Evolutionary conservation across 352 stramenopile species (phyloP), one percentile per base, ranked within the genome.

Genomic region (Pythium aristosporum): DNA sequence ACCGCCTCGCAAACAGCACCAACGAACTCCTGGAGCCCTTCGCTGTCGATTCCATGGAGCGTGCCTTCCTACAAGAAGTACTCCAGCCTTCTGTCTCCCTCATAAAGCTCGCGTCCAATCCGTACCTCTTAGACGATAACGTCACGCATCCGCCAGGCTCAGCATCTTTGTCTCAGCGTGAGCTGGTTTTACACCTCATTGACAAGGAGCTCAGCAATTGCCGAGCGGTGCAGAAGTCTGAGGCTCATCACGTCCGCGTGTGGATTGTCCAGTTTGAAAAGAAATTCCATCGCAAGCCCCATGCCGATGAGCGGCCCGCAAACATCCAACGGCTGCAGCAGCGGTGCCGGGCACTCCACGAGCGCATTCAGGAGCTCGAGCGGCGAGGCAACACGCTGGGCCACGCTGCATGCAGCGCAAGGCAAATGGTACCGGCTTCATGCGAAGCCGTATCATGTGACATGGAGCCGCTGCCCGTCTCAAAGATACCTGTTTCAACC

Each of bases 201-300:
- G 71, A 76, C 12, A 68, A 85, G 20, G 80, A 89, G 57, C 61
- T 85, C 11, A 34, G 9, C 16, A 70, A 73, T 46, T 89, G 73
- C 16, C 67, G 74, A 12, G 66, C 71, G 3, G 67, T 76, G 61
- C 74, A 76, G 25, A 61, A 57, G 5, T 59, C 70, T 9, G 65
- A 83, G 25, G 59, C 75, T 10, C 67, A 76, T 7, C 71, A 89
- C 52, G 71, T 89, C 30, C 77, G 70, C 5, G 36, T 54, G 5
- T 89, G 80, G 80, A 63, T 77, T 58, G 52, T 51, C 13, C 75
- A 85, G 44, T 89, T 89, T 34, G 80, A 88, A 55, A 84, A 76
- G 47, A 76, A 74, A 30, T 78, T 87, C 39, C 55, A 65, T 6
- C 71, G 71, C n/a, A 87, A 84, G 47, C 71, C 80, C 1, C 75